Conservation (phyloP, 148 eudicot genomes). For the Rheum nobile region DNA sequence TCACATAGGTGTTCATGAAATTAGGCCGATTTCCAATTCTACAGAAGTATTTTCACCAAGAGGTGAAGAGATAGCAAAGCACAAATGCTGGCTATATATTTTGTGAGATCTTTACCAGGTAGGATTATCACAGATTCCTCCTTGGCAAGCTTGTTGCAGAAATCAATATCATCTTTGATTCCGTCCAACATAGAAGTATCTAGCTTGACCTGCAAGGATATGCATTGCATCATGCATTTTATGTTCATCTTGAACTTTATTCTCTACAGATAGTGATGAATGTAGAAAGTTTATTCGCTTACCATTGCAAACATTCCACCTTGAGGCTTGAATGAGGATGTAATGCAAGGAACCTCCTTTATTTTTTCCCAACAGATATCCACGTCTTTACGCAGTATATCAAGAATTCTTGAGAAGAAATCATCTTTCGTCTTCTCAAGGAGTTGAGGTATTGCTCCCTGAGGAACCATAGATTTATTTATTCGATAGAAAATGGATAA, state of each 20-base stretch:
- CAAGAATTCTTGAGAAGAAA: slow-evolving; percentile 30
- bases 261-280: background rate
- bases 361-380: slow-evolving; percentile 30
- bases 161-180: slow-evolving; percentile 25
- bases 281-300: background rate
- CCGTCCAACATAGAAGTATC: slow-evolving; percentile 15
- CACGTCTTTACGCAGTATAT: slow-evolving; percentile 25
- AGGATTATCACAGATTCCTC: slow-evolving; percentile 26
- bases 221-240: background rate
- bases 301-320: slow-evolving; percentile 64
- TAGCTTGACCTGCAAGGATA: slow-evolving; percentile 18
- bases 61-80: background rate
- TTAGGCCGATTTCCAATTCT: too few relatives aligned
- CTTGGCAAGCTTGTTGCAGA: slow-evolving; percentile 30
- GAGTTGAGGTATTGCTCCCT: slow-evolving; percentile 47
- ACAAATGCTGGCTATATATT: background rate
- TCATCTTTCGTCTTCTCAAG: slow-evolving; percentile 37
- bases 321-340: slow-evolving; percentile 49
- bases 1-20: background rate
- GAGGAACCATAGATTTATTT: background rate
- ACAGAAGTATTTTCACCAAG: background rate
- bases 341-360: slow-evolving; percentile 38
- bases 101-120: slow-evolving; percentile 16
- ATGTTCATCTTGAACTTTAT: background rate
- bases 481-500: background rate